phyloP scores from a whole-genome alignment of 148 eudicot genomes.

The Vaccinium vitisidaea region DNA sequence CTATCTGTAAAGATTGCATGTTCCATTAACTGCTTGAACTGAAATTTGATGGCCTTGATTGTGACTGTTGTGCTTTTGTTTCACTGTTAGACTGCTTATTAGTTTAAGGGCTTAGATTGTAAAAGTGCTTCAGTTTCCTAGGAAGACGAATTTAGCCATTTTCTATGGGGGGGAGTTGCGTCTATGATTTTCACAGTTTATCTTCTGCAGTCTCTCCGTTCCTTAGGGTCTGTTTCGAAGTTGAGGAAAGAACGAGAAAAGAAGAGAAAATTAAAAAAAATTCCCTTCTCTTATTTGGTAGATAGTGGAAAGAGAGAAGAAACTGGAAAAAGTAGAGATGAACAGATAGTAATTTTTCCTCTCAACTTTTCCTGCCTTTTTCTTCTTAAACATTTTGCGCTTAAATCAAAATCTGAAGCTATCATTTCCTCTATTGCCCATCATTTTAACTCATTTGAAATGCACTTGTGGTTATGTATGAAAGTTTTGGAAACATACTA shows the following conservation, averaged over 20 bases:
- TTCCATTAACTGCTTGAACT: background rate
- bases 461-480: background rate
- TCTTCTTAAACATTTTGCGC: background rate
- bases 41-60: background rate
- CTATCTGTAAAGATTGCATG: background rate
- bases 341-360: too few species aligned
- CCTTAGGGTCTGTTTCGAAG: background rate
- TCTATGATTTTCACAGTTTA: background rate
- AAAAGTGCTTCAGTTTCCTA: conserved; percentile 1
- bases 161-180: background rate
- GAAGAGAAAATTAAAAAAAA: too few species aligned
- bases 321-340: too few species aligned
- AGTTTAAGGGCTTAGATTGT: background rate
- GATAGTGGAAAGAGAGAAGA: too few species aligned
- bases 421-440: background rate
- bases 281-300: too few species aligned
- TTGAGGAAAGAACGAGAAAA: too few species aligned
- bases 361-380: too few species aligned
- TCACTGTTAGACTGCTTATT: background rate
- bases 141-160: background rate
- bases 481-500: background rate
- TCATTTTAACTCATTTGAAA: background rate
- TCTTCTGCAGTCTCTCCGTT: background rate
- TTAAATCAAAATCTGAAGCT: background rate
- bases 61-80: background rate